Conservation (phyloP, 129 eudicot genomes). For the Scalesia atractyloides region DNA sequence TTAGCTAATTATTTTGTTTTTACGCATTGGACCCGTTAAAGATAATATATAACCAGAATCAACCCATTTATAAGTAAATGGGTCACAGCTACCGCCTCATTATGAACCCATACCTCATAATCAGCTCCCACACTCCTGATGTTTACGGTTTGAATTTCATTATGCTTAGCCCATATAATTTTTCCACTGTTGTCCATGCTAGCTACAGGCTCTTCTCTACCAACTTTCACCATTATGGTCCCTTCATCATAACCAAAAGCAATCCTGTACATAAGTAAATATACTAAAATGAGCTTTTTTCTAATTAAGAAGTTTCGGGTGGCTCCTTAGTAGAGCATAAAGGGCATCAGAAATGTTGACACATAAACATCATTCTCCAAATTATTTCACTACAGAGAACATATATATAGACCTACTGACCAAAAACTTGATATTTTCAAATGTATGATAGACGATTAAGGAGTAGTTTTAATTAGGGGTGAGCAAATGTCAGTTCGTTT, state of each 20-base stretch:
- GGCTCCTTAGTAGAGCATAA: conserved; percentile 7
- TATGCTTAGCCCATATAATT: conserved; percentile 92
- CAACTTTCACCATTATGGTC: conserved; percentile 87
- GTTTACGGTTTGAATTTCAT: conserved; percentile 88
- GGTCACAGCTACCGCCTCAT: not conserved
- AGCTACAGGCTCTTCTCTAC: conserved; percentile 90
- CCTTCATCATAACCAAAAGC: conserved; percentile 96
- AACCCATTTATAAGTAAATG: not conserved
- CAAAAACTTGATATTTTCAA: conserved; percentile 14
- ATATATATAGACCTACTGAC: not conserved
- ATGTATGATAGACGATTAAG: conserved; percentile 1
- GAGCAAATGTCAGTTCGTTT: no score
- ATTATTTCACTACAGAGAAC: conserved; percentile 9
- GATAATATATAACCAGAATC: not conserved
- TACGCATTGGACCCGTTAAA: not conserved
- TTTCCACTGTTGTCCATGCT: conserved; percentile 95
- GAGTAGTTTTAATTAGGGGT: not conserved
- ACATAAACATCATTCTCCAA: conserved; percentile 10
- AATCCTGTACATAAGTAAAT: conserved; percentile 48
- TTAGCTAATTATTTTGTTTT: not conserved
- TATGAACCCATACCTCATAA: conserved; percentile 59
- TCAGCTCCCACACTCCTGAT: conserved; percentile 79
- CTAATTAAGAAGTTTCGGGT: conserved; percentile 8
- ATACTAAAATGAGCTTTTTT: conserved; percentile 3
- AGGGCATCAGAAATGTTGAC: conserved; percentile 1